Percentiles rank a stretch among this genome's conserved stretches.
phyloP scores from a whole-genome alignment of 495 filamentous ascomycete genomes.

The Filosporella fistucella region DNA sequence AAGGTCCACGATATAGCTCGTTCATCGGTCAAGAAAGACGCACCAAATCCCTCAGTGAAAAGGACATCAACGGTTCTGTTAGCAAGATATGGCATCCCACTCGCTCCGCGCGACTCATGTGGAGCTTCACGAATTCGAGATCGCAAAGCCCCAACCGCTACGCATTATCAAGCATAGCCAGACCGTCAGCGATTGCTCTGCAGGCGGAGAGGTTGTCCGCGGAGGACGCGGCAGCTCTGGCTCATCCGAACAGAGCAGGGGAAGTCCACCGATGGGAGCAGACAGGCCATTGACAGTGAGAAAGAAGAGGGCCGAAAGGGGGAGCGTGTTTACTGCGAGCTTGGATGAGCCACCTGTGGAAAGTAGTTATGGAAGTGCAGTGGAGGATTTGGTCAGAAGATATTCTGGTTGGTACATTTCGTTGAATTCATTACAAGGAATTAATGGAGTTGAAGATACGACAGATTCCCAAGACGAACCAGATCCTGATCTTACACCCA shows the following conservation, averaged over 20 bases:
- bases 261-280: slow-evolving; percentile 14
- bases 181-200: slow-evolving; percentile 18
- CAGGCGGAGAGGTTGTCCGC: slow-evolving; percentile 13
- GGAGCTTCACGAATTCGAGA: slow-evolving; percentile 26
- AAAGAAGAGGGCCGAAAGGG: slow-evolving; percentile 16
- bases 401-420: slow-evolving; percentile 1
- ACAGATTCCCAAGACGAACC: not conserved
- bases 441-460: not conserved
- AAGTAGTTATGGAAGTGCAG: not conserved
- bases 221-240: slow-evolving; percentile 16
- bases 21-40: slow-evolving; percentile 28
- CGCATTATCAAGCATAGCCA: slow-evolving; percentile 24
- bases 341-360: slow-evolving; percentile 3
- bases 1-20: slow-evolving; percentile 10
- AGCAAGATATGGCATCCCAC: slow-evolving; percentile 23
- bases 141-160: slow-evolving; percentile 21
- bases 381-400: slow-evolving; percentile 8
- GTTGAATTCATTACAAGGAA: not conserved
- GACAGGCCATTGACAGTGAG: slow-evolving; percentile 22
- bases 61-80: not conserved
- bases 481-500: slow-evolving; percentile 19
- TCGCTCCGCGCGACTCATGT: slow-evolving; percentile 22
- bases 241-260: slow-evolving; percentile 12
- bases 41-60: not conserved
- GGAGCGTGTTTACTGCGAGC: slow-evolving; percentile 10